These are phyloP conservation scores for Pisolithus sp. DNA, from an alignment of 768 basidiomycete genomes.

Conservation along the genomic window DNA sequence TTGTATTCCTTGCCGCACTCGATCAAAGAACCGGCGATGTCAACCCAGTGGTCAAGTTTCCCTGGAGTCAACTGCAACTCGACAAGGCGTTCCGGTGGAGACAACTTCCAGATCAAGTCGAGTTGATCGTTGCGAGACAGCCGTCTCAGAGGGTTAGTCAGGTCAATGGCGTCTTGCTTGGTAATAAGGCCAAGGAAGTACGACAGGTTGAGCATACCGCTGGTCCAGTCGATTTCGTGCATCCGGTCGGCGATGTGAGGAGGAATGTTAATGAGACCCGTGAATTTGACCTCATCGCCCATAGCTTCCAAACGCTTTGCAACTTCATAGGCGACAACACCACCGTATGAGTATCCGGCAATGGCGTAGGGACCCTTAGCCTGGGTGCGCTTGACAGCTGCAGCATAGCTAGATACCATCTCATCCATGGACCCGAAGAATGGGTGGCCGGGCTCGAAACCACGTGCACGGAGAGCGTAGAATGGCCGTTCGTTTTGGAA, in stretches of 20 bases:
- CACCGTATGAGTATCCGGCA: conserved; percentile 43
- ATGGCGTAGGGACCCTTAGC: conserved; percentile 35
- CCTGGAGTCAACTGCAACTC: conserved; percentile 19
- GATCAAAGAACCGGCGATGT: conserved; percentile 16
- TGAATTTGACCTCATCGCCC: conserved; percentile 33
- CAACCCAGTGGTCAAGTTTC: conserved; percentile 19
- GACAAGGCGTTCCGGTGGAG: conserved; percentile 14
- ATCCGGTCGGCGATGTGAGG: conserved; percentile 37
- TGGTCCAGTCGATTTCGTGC: conserved; percentile 35
- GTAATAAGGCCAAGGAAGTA: conserved; percentile 32
- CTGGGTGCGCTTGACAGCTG: conserved; percentile 28
- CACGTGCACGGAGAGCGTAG: conserved; percentile 40
- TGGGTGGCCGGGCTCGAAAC: conserved; percentile 35
- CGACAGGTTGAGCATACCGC: conserved; percentile 33
- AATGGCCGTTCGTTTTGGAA: conserved; percentile 36
- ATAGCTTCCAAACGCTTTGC: conserved; percentile 31
- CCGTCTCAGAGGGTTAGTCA: conserved; percentile 9
- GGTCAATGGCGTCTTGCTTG: conserved; percentile 15
- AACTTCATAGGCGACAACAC: conserved; percentile 39
- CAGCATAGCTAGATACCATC: conserved; percentile 33
- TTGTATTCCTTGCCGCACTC: conserved; percentile 1
- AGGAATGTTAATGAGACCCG: conserved; percentile 38
- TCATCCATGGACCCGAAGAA: conserved; percentile 33
- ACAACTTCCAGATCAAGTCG: conserved; percentile 12
- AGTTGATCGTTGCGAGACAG: conserved; percentile 16